Base-by-base conservation (phyloP, 2,329 filamentous ascomycete species). In the Trichophyton benhamiae region DNA sequence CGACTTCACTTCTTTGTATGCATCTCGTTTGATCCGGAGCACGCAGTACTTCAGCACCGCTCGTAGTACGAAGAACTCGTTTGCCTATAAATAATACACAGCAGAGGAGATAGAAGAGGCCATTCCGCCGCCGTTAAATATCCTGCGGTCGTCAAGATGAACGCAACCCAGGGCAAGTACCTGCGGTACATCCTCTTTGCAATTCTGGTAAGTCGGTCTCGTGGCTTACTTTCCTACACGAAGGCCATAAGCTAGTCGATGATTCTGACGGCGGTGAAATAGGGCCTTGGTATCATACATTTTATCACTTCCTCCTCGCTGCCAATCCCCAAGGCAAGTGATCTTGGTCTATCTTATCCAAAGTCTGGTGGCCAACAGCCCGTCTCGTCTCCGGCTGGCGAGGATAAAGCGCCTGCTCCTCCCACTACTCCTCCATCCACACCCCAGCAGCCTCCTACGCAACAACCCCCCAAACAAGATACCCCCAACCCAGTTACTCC, bases 131-230 rank as follows among this genome's bases (percentile, higher is more conserved):
- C 20, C n/a, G 46, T 30, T 52, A 8, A 22, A 27, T 15, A 44
- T 27, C 20, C 11, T 17, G 15, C 13, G n/a, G 13, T 13, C 46
- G 3, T 30, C 46, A 52, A 52, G 46, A 74, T 73, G 70, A 67
- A 69, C 36, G 66, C 65, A 30, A 71, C 71, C 46, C 67, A 71
- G 49, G 67, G 67, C 22, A 70, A 70, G 66, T 74, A 74, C 64
- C 69, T 83, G 65, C 81, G 83, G 69, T 85, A 84, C 72, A 79
- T 95, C 73, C 81, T 94, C 72, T 84, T 95, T 71, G 88, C 89
- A 63, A 82, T 91, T 71, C 86, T 95, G 70, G 90, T 95, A 82
- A 71, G 87, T 30, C 27, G 1, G 6, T 30, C 27, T 30, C 27
- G 27, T 22, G 15, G 42, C 9, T 48, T 42, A 3, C 15, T 42